Percentiles rank a stretch among this genome's conserved stretches.
Conservation (phyloP, 140 eudicot species). For the Flaveria floridana region DNA sequence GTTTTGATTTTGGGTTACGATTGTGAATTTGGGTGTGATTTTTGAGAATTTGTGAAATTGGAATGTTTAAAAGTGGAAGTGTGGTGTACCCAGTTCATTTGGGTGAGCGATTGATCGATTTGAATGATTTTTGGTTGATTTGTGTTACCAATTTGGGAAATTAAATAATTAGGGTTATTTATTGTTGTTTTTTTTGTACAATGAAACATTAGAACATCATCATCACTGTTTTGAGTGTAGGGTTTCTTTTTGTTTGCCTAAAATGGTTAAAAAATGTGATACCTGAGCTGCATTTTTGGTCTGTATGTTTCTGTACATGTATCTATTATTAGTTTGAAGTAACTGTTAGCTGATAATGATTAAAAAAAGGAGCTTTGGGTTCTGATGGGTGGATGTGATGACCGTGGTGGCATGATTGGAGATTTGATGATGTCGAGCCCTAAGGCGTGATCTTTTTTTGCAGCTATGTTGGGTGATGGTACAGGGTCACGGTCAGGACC, state of each 20-base stretch:
- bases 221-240: conserved; percentile 26
- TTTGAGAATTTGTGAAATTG: conserved; percentile 19
- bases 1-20: not conserved
- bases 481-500: conserved; percentile 34
- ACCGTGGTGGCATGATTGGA: conserved; percentile 60
- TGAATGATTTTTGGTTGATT: conserved; percentile 24
- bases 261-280: not conserved
- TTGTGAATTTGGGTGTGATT: conserved; percentile 34
- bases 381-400: conserved; percentile 46
- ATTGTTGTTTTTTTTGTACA: conserved; percentile 23
- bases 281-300: conserved; percentile 11
- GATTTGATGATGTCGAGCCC: conserved; percentile 83
- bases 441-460: conserved; percentile 48
- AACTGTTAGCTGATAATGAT: conserved; percentile 21
- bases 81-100: conserved; percentile 31
- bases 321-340: not conserved
- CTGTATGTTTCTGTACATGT: not conserved
- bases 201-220: not conserved
- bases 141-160: conserved; percentile 33
- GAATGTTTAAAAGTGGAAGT: conserved; percentile 19
- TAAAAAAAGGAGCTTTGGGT: conserved; percentile 10
- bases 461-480: conserved; percentile 57
- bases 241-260: conserved; percentile 11
- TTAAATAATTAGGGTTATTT: conserved; percentile 18
- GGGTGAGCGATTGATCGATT: conserved; percentile 16